Conservation (phyloP, 1,139 yeast species). For the Yamadazyma buinensis region DNA sequence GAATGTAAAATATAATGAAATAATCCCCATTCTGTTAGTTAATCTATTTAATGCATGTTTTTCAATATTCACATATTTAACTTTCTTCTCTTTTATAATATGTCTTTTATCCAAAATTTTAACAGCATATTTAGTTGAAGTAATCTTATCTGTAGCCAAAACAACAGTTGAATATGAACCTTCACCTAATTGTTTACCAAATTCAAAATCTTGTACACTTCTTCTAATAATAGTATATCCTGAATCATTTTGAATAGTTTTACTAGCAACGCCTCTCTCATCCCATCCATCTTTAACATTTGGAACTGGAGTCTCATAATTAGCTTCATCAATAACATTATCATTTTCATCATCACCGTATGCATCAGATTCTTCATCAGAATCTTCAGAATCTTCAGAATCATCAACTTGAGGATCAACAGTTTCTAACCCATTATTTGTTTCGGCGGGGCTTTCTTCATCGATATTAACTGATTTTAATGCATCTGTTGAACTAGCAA, state of each 20-base stretch:
- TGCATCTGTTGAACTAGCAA: slow-evolving; percentile 12
- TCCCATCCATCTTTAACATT: slow-evolving; percentile 26
- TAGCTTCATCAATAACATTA: not conserved
- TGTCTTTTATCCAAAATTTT: slow-evolving; percentile 91
- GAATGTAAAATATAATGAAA: slow-evolving; percentile 85
- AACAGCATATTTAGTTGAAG: slow-evolving; percentile 77
- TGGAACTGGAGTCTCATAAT: slow-evolving; percentile 5
- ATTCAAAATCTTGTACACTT: slow-evolving; percentile 79
- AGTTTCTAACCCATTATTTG: not conserved
- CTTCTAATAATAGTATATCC: slow-evolving; percentile 40
- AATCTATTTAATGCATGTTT: slow-evolving; percentile 85
- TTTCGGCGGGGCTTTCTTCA: slow-evolving; percentile 1
- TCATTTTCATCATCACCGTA: not conserved
- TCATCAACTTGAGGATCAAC: not conserved
- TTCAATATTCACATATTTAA: slow-evolving; percentile 93
- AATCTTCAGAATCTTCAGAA: not conserved
- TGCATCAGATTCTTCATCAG: slow-evolving; percentile 2
- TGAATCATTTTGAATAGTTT: slow-evolving; percentile 18
- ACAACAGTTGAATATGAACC: slow-evolving; percentile 96
- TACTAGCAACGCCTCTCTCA: slow-evolving; percentile 38
- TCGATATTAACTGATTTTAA: slow-evolving; percentile 9
- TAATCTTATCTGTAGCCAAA: slow-evolving; percentile 74
- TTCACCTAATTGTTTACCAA: slow-evolving; percentile 86
- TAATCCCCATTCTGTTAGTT: slow-evolving; percentile 70
- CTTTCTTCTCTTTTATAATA: slow-evolving; percentile 90